Evolutionary conservation across 768 basidiomycete genomes (phyloP).

Genomic region (Russula abietina): DNA sequence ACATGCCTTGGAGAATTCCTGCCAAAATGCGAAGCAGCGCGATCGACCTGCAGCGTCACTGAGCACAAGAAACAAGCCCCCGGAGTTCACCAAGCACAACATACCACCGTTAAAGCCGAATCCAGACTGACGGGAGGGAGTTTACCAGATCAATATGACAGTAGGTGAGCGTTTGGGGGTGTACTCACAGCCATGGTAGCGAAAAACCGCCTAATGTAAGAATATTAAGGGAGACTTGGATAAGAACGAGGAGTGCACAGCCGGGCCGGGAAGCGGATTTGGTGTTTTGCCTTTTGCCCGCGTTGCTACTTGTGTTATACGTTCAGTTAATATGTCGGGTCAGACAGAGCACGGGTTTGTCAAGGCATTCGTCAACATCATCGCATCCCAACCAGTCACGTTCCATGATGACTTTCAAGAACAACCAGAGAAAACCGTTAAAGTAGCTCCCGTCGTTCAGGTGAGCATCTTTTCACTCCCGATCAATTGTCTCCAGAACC

Average conservation of each 20-base stretch:
- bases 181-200: constrained; percentile 29
- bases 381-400: constrained; percentile 60
- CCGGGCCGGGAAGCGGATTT: not conserved
- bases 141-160: not conserved
- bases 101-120: constrained; percentile 58
- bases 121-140: constrained; percentile 45
- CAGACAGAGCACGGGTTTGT: constrained; percentile 55
- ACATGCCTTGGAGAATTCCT: constrained; percentile 71
- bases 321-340: constrained; percentile 15
- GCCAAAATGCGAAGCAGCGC: constrained; percentile 89
- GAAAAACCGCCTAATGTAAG: not conserved
- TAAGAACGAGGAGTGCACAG: not conserved
- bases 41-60: constrained; percentile 54
- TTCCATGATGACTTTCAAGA: constrained; percentile 76
- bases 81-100: constrained; percentile 13
- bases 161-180: not conserved
- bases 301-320: no score
- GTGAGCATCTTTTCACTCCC: constrained; percentile 37
- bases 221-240: not conserved
- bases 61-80: not conserved
- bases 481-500: constrained; percentile 17
- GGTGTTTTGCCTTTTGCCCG: no score
- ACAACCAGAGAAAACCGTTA: constrained; percentile 57
- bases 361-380: constrained; percentile 54
- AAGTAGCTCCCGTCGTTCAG: constrained; percentile 61